phyloP scores from a whole-genome alignment of 1,139 yeast species.

The Saccharomycopsis phalli region DNA sequence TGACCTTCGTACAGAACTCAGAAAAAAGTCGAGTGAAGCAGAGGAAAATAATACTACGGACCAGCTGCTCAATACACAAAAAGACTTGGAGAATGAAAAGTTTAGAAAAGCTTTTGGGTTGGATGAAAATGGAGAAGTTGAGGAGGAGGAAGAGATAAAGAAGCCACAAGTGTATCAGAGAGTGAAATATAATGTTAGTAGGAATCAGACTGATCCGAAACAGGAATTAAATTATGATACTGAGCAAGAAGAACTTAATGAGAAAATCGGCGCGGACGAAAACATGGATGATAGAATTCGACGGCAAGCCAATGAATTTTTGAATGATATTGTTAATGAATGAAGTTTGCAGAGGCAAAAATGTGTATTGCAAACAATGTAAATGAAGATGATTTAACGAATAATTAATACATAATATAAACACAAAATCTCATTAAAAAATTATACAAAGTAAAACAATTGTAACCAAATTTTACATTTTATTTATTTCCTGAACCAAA shows the following conservation, averaged over 20 bases:
- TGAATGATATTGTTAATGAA: conserved; percentile 6
- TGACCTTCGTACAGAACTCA: conserved; percentile 25
- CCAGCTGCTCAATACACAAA: not conserved
- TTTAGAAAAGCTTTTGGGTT: conserved; percentile 7
- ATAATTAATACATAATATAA: conserved; percentile 1
- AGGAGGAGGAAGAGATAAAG: not conserved
- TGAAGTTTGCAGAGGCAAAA: not conserved
- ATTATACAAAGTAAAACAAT: not conserved
- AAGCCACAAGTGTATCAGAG: conserved; percentile 3
- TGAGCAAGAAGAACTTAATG: not conserved
- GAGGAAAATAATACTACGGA: not conserved
- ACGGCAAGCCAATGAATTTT: conserved; percentile 9
- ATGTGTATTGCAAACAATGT: not conserved
- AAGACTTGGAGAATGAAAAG: conserved; percentile 5
- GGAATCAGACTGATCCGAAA: not conserved
- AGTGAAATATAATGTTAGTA: not conserved
- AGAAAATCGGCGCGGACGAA: not conserved
- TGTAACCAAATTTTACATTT: too few relatives aligned
- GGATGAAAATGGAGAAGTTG: not conserved
- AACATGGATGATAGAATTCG: not conserved
- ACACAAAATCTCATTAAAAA: not conserved
- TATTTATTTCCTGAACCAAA: too few relatives aligned
- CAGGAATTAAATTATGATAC: not conserved
- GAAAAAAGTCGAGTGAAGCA: conserved; percentile 6
- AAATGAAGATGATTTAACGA: not conserved